Percentiles rank a stretch among this genome's conserved stretches.
Evolutionary conservation across 352 stramenopile genomes (phyloP).

Genomic region (Phytophthora palmivora): DNA sequence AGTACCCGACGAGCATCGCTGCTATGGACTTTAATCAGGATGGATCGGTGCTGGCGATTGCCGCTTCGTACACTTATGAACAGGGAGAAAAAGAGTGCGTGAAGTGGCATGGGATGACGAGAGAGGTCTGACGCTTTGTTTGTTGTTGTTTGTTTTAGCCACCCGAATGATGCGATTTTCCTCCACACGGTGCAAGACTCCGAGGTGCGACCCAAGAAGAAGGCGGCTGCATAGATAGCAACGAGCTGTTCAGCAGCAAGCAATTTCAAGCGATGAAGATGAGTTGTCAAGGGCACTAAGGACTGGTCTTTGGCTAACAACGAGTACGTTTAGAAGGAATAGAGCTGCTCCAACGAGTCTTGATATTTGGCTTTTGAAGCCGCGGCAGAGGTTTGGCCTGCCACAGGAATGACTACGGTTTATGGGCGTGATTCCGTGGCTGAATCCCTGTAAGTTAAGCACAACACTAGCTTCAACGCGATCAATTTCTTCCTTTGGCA

Average conservation of each 20-base stretch:
- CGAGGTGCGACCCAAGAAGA: conserved; percentile 89
- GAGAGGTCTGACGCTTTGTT: conserved; percentile 7
- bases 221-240: conserved; percentile 33
- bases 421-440: too few relatives aligned
- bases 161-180: conserved; percentile 95
- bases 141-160: conserved; percentile 50
- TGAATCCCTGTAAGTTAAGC: too few relatives aligned
- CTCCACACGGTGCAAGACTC: conserved; percentile 88
- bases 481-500: too few relatives aligned
- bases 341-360: conserved; percentile 15
- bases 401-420: too few relatives aligned
- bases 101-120: background rate
- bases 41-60: conserved; percentile 93
- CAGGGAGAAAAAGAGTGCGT: conserved; percentile 95
- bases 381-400: background rate
- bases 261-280: background rate
- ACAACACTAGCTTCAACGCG: too few relatives aligned
- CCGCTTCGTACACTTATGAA: conserved; percentile 97
- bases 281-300: background rate
- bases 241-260: background rate
- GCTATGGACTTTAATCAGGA: conserved; percentile 95
- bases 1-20: conserved; percentile 90
- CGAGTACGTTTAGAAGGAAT: conserved; percentile 29
- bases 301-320: background rate
- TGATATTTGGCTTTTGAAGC: conserved; percentile 6